Percentiles rank a stretch among this genome's conserved stretches.
phyloP scores from a whole-genome alignment of 2,329 filamentous ascomycete genomes.

The Apiospora rasikravindrae region DNA sequence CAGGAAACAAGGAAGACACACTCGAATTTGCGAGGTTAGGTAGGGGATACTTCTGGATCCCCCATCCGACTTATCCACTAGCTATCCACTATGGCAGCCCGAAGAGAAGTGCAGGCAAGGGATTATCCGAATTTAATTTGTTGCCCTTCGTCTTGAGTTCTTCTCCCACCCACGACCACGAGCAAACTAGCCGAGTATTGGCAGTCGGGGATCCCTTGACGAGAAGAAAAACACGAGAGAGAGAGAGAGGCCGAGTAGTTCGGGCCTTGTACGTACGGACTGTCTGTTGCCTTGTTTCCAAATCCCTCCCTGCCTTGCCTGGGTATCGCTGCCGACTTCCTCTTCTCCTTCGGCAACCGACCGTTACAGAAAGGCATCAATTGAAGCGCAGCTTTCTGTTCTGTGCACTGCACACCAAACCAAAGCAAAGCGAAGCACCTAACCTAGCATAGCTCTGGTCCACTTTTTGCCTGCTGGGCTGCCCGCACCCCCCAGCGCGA shows the following conservation, averaged over 20 bases:
- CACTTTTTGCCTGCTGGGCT: constrained; percentile 13
- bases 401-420: background rate
- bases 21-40: constrained; percentile 14
- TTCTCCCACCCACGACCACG: background rate
- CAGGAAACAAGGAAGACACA: constrained; percentile 6
- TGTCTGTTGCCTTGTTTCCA: background rate
- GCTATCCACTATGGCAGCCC: constrained; percentile 16
- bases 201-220: constrained; percentile 3
- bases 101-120: constrained; percentile 13
- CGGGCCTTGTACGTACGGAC: background rate
- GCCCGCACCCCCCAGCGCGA: constrained; percentile 16
- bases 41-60: background rate
- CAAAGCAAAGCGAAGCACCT: too few relatives aligned
- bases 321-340: background rate
- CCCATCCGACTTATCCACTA: constrained; percentile 5
- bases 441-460: background rate
- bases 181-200: background rate
- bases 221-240: background rate
- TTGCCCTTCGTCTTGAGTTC: constrained; percentile 7
- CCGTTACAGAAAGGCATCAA: background rate
- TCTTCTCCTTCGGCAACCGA: background rate
- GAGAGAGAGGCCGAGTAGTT: background rate
- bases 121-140: constrained; percentile 16
- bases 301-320: background rate
- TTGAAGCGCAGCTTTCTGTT: background rate